phyloP scores from a whole-genome alignment of 108 stramenopile genomes.

The Cyclotella sp. region DNA sequence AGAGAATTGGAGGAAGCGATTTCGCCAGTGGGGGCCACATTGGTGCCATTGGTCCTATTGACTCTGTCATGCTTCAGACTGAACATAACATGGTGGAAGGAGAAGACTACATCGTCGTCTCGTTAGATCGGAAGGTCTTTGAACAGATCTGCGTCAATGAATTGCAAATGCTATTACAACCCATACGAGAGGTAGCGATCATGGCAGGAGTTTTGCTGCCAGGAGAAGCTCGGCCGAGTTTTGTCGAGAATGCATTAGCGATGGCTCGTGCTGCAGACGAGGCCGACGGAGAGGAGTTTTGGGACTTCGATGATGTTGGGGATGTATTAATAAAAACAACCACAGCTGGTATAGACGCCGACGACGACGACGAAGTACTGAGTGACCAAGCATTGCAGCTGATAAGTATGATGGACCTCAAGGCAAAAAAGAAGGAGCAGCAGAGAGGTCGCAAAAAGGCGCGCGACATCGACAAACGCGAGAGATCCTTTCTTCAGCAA shows the following conservation, averaged over 20 bases:
- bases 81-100: constrained; percentile 36
- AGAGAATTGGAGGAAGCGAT: constrained; percentile 22
- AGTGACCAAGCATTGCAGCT: constrained; percentile 50
- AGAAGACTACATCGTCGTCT: constrained; percentile 42
- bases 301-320: constrained; percentile 14
- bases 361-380: constrained; percentile 21
- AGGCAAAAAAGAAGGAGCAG: constrained; percentile 74
- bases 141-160: constrained; percentile 72
- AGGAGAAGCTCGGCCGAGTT: constrained; percentile 78
- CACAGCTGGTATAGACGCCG: constrained; percentile 41
- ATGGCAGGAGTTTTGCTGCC: constrained; percentile 83
- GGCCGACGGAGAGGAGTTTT: constrained; percentile 55
- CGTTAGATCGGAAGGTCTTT: constrained; percentile 64
- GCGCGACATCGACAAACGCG: constrained; percentile 62
- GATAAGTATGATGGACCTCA: constrained; percentile 55
- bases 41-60: constrained; percentile 44
- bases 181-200: constrained; percentile 85
- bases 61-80: constrained; percentile 12
- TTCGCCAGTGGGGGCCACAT: background rate
- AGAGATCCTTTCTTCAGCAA: constrained; percentile 72
- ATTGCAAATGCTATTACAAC: constrained; percentile 67
- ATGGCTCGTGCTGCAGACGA: constrained; percentile 53
- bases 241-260: constrained; percentile 67
- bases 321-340: constrained; percentile 5
- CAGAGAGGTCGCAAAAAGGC: constrained; percentile 80